A percentile compares a stretch with the other conserved stretches of the same genome.
Evolutionary conservation across 208 protist species (phyloP).

Genomic region (Trypanosoma cruzi): DNA sequence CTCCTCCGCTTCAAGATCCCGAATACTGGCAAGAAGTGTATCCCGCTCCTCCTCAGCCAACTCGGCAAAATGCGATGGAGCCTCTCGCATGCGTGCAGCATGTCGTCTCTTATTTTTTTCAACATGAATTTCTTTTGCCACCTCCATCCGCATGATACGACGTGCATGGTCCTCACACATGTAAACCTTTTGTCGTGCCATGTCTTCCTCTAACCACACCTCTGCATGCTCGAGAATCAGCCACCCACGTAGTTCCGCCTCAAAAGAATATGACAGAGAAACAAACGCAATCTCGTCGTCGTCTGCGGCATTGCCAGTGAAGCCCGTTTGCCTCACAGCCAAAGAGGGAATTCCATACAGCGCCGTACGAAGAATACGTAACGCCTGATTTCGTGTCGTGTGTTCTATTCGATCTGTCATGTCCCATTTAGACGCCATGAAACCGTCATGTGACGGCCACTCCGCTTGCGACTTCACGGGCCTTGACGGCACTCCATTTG

Average conservation of each 20-base stretch:
- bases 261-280: not conserved
- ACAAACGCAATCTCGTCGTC: not conserved
- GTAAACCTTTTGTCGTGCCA: not conserved
- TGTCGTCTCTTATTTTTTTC: not conserved
- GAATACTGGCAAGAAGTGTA: not conserved
- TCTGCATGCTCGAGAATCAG: conserved; percentile 12
- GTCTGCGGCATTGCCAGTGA: not conserved
- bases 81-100: not conserved
- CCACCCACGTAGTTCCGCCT: conserved; percentile 15
- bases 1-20: conserved; percentile 3
- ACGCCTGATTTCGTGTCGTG: not conserved
- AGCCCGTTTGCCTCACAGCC: not conserved
- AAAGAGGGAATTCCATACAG: not conserved
- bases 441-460: not conserved
- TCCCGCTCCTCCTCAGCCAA: conserved; percentile 9
- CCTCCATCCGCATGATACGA: not conserved
- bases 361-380: not conserved
- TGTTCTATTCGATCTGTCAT: not conserved
- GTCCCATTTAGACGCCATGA: not conserved
- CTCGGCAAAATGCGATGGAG: not conserved
- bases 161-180: conserved; percentile 13
- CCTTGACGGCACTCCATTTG: not conserved
- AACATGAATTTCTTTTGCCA: not conserved
- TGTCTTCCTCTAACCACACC: conserved; percentile 10
- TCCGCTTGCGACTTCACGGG: not conserved